Base-by-base conservation (phyloP, 306 rosid genomes). In the Malus domestica region DNA sequence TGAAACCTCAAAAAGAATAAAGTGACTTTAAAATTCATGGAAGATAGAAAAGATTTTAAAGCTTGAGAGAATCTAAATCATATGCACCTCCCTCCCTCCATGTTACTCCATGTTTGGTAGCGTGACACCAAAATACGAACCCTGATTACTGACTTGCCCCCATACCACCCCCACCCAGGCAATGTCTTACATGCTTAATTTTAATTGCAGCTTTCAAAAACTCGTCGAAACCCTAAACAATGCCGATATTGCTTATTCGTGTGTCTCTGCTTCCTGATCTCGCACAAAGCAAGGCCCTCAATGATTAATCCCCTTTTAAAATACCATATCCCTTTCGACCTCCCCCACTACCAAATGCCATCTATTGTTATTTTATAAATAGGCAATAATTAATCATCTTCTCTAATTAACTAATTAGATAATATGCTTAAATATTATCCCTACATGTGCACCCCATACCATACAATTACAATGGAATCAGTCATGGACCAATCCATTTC, bases 181-280 rank as follows among this genome's bases (percentile, higher is more conserved):
- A 60, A 42, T 40, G 42, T 18, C 68, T 42, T 73, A 27, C 59
- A 73, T 44, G 69, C 45, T 74, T 29, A 19, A 15, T 19, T 72
- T 40, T 40, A 27, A 73, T 73, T 59, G 68, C 68, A 73, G 44
- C 19, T 57, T 51, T 42, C 20, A 57, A 64, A 46, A 65, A 68
- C 33, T 19, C 52, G 33, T 27, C 51, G 25, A 22, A 58, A 5
- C 14, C 4, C 19, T 1, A 10, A 13, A 13, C 66, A 27, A 80
- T 58, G 78, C 67, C 65, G 55, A 71, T 54, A 64, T 22, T 58
- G 76, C 33, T 33, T n/a, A 10, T 10, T 23, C 23, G 65, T 59
- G 33, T 55, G 71, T 1, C 42, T 38, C 42, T 88, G 96, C 82
- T 82, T 87, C 96, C 88, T 78, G 85, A 79, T 88, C 85, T 76